Evolutionary conservation across 345 rosid species (phyloP).

Genomic region (Schrenkiella parvula): DNA sequence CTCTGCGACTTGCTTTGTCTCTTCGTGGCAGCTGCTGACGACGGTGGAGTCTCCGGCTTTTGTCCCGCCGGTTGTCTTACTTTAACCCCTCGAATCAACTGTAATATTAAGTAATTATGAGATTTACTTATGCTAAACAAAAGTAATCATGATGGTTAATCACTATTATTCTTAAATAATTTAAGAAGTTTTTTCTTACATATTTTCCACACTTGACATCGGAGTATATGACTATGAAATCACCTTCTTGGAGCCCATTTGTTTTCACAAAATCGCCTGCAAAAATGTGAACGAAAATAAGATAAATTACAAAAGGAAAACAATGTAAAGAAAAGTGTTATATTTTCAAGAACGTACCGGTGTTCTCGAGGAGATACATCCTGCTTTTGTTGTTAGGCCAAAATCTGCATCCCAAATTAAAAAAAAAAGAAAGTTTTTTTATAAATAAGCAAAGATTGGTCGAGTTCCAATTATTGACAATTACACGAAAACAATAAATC

Average conservation of each 20-base stretch:
- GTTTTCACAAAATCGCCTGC: constrained; percentile 91
- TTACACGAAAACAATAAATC: not conserved
- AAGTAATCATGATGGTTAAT: no score
- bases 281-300: not conserved
- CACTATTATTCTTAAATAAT: no score
- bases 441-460: not conserved
- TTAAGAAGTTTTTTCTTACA: constrained; percentile 51
- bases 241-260: constrained; percentile 98
- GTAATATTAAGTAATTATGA: not conserved
- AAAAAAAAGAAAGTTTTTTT: constrained; percentile 6
- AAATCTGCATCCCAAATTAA: constrained; percentile 64
- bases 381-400: constrained; percentile 99
- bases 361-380: constrained; percentile 99
- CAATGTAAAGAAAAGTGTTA: not conserved
- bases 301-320: not conserved
- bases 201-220: constrained; percentile 94
- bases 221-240: constrained; percentile 94
- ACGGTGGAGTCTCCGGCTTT: constrained; percentile 41
- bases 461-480: not conserved
- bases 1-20: constrained; percentile 66
- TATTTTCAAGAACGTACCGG: constrained; percentile 43
- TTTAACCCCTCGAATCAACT: constrained; percentile 97
- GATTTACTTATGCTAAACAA: not conserved
- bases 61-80: constrained; percentile 70
- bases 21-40: constrained; percentile 34